Base-by-base conservation (phyloP, 164 flowering plant genomes). In the Saururus chinensis region DNA sequence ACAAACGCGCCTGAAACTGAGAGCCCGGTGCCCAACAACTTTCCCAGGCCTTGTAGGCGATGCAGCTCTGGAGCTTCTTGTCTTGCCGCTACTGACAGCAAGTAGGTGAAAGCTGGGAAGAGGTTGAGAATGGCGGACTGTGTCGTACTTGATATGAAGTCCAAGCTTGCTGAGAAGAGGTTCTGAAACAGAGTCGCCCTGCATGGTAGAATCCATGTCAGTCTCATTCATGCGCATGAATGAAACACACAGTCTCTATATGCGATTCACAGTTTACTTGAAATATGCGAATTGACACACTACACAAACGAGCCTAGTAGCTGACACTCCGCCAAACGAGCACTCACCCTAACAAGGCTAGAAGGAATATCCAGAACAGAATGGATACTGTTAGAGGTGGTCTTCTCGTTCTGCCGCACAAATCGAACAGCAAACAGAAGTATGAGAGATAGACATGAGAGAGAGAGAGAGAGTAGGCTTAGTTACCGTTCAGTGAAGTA, bases 401-500 rank as follows among this genome's bases (percentile, higher is more conserved):
- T 49, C 68, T 59, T 41, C 57, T 21, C 26, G 40, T 59, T 59
- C 68, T 65, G 62, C n/a, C n/a, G n/a, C n/a, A n/a, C 63, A 37
- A 58, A 17, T 13, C 4, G 10, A 40, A 19, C 22, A 21, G 57
- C 0, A 54, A 5, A 54, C 9, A 54, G 7, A 17, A 20, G 8
- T 20, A n/a, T 5, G 56, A 16, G 53, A 62, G 57, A 53, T 21
- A 13, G 37, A 48, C n/a, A 17, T 7, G 25, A 9, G 35, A 62
- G 58, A 62, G 52, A 25, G 40, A 48, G 55, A 22, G 26, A 20
- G 53, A 48, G 37, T 16, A 30, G 20, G 40, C 21, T 22, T 25
- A 13, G 0, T 6, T 23, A 66, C 68, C 68, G 59, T 66, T 66
- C 68, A 59, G 40, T 17, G 68, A 66, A 59, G 68, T 26, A 65